Percentiles rank a stretch among this genome's conserved stretches.
Conservation (phyloP, 768 basidiomycete genomes). For the Tremella mesenterica region DNA sequence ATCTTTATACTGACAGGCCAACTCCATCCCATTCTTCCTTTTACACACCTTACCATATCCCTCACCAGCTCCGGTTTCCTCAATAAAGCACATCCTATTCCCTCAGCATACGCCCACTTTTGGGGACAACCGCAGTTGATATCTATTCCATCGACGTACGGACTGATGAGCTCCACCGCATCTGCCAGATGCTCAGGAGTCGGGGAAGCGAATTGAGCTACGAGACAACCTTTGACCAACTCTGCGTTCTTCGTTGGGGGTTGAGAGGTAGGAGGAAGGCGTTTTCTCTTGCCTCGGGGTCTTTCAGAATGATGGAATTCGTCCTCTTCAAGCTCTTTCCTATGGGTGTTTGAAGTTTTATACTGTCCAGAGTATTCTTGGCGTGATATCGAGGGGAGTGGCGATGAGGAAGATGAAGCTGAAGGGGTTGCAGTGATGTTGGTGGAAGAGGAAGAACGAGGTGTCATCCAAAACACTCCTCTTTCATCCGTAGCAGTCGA, state of each 20-base stretch:
- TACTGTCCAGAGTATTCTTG: neutral
- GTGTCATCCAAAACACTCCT: slow-evolving; percentile 47
- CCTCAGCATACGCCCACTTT: slow-evolving; percentile 48
- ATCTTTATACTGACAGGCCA: slow-evolving; percentile 51
- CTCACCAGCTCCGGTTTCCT: slow-evolving; percentile 48
- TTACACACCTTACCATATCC: slow-evolving; percentile 48
- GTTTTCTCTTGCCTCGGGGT: neutral
- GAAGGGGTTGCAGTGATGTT: neutral
- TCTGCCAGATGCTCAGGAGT: slow-evolving; percentile 47
- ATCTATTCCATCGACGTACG: slow-evolving; percentile 50
- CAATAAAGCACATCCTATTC: slow-evolving; percentile 49
- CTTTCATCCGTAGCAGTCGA: slow-evolving; percentile 45
- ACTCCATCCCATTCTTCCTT: slow-evolving; percentile 46
- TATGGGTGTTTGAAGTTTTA: neutral
- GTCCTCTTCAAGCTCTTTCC: neutral
- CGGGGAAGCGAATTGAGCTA: slow-evolving; percentile 50
- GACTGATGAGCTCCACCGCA: slow-evolving; percentile 47
- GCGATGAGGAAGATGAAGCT: no score
- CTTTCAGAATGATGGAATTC: neutral
- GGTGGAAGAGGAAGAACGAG: slow-evolving; percentile 3
- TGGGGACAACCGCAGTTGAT: slow-evolving; percentile 51
- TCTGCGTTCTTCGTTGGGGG: slow-evolving; percentile 24
- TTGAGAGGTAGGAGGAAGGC: slow-evolving; percentile 21
- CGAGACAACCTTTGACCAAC: slow-evolving; percentile 45
- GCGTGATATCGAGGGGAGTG: no score